Conservation (phyloP, 2,329 filamentous ascomycete genomes). For the Xylariaceae sp. region DNA sequence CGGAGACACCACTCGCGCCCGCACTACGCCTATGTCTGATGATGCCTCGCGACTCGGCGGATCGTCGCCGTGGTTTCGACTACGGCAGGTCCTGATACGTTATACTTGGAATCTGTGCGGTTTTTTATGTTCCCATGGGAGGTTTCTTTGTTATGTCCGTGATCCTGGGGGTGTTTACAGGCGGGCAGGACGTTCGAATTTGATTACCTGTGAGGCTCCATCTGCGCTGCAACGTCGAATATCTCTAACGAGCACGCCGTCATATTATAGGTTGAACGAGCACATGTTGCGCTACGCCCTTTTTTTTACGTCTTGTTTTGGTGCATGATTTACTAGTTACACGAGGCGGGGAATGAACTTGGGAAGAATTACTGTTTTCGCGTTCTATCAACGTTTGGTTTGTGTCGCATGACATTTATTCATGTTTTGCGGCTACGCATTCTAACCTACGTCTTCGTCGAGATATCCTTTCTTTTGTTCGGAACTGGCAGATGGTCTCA, state of each 20-base stretch:
- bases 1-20: not conserved
- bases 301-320: conserved; percentile 5
- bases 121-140: not conserved
- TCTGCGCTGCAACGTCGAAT: not conserved
- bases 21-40: not conserved
- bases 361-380: not conserved
- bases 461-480: not conserved
- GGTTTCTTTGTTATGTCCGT: not conserved
- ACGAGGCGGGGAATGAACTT: conserved; percentile 4
- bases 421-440: not conserved
- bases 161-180: not conserved
- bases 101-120: not conserved
- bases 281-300: not conserved
- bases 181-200: no score
- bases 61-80: not conserved
- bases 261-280: not conserved
- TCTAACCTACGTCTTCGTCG: not conserved
- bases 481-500: not conserved
- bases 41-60: not conserved
- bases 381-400: conserved; percentile 1
- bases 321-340: not conserved
- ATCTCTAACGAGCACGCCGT: not conserved
- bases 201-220: not conserved
- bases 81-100: not conserved
- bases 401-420: not conserved